A percentile compares a stretch with the other conserved stretches of the same genome.
These are phyloP conservation scores for Hysterangium stoloniferum DNA, from an alignment of 768 basidiomycete genomes.

Conservation along the genomic window DNA sequence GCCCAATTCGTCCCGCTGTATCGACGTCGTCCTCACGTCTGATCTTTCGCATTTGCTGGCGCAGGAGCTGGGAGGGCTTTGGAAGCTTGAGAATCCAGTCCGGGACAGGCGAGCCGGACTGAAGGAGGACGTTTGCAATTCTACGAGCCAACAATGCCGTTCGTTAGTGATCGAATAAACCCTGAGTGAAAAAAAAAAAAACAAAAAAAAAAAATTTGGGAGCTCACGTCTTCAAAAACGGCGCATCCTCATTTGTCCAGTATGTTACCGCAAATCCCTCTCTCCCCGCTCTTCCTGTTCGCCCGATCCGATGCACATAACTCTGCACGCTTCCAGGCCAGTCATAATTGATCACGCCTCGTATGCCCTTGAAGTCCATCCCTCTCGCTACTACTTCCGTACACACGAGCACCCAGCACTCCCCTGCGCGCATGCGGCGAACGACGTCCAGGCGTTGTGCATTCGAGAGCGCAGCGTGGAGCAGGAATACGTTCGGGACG, in stretches of 20 bases:
- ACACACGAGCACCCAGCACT: constrained; percentile 91
- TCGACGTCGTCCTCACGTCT: constrained; percentile 75
- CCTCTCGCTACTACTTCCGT: constrained; percentile 98
- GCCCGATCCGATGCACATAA: constrained; percentile 93
- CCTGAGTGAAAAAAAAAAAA: constrained; percentile 7
- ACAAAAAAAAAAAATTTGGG: too few species aligned
- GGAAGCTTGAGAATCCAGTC: constrained; percentile 96
- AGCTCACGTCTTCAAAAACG: constrained; percentile 79
- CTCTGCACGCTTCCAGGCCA: constrained; percentile 94
- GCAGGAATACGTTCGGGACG: constrained; percentile 74
- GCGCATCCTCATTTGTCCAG: constrained; percentile 90
- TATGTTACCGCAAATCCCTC: constrained; percentile 93
- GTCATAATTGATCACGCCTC: constrained; percentile 94
- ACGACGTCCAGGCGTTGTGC: constrained; percentile 85
- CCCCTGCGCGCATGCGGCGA: constrained; percentile 75
- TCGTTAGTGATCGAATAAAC: constrained; percentile 7
- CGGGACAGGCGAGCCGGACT: constrained; percentile 85
- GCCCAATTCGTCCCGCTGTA: constrained; percentile 58
- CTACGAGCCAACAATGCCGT: constrained; percentile 30
- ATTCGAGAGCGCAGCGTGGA: constrained; percentile 85
- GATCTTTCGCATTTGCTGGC: constrained; percentile 75
- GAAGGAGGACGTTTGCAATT: constrained; percentile 91
- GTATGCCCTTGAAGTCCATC: constrained; percentile 94
- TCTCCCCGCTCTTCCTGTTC: constrained; percentile 89
- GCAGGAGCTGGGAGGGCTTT: constrained; percentile 86